Evolutionary conservation across 768 basidiomycete genomes (phyloP), one percentile per base, ranked within the genome.

Genomic region (Pleurotus tuber-regium): DNA sequence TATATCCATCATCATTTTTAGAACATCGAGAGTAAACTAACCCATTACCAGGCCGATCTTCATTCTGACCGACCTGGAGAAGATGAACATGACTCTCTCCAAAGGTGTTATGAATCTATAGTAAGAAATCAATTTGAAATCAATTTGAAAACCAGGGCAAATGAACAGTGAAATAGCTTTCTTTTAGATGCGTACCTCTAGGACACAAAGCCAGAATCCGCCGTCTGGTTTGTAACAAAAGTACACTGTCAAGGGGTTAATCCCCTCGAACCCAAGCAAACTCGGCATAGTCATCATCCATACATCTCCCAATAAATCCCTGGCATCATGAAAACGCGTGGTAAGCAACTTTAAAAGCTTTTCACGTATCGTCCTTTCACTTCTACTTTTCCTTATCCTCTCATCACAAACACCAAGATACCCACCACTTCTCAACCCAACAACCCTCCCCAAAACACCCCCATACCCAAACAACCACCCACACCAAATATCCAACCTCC

Each of bases 221-320:
- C 57, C 63, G 4, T 61, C 52, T 0, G 59, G 43, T 36, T 69
- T 61, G 60, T 88, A 88, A 59, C 80, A 77, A 55, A 80, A 86
- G 63, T 86, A 87, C 21, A 85, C 79, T 1, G 82, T 82, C 36
- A 88, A 65, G 0, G 87, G 87, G 53, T 88, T 88, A 48, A 87
- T 84, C 0, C 84, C 87, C 60, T 86, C 82, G 46, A 73, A 78
- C 0, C 87, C 87, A 24, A 84, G 52, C 46, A 81, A 79, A 47
- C 76, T 80, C 2, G 86, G 87, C 82, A 87, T 87, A 2, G 87
- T 86, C 66, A 89, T 69, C 71, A 89, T 77, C 84, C 86, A 91
- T 0, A 78, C 76, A 52, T 80, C 81, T 4, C 73, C 66, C 4
- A 85, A 29, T 2, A 47, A 43, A 11, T 54, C 51, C 21, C 57